Conservation (phyloP, 192 early-diverging fungal species). For the Umbelopsis sp. region DNA sequence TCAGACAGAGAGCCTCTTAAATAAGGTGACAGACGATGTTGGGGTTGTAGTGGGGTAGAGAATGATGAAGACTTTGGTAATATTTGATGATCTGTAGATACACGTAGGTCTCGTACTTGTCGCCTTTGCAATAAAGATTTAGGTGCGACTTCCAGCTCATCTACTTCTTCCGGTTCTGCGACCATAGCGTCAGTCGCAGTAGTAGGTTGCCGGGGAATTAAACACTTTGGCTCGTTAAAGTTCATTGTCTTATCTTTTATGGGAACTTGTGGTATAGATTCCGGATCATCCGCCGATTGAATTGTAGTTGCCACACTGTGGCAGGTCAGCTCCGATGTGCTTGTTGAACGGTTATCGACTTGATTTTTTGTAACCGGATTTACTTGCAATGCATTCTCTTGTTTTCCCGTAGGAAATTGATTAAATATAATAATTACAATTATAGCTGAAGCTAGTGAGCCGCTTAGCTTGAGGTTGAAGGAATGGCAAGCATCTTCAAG, state of each 20-base stretch:
- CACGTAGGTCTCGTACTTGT: background rate
- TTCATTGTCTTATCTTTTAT: background rate
- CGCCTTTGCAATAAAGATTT: background rate
- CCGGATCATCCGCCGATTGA: background rate
- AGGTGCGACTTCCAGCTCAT: background rate
- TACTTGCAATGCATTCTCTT: background rate
- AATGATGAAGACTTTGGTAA: background rate
- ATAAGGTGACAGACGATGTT: background rate
- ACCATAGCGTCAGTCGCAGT: background rate
- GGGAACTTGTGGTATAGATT: background rate
- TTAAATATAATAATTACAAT: background rate
- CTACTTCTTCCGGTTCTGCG: background rate
- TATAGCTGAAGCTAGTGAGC: background rate
- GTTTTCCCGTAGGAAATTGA: background rate
- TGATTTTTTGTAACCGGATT: background rate
- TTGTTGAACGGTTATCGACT: no score
- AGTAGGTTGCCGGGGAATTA: background rate
- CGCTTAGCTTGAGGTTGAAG: background rate
- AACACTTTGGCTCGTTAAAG: background rate
- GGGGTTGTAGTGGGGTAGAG: background rate
- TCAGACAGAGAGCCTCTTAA: slow-evolving; percentile 5
- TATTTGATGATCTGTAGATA: background rate
- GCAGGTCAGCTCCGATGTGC: no score
- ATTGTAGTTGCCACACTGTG: background rate
- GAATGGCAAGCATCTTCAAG: background rate